phyloP scores from a whole-genome alignment of 2,329 filamentous ascomycete genomes.

The Cercospora canescens region DNA sequence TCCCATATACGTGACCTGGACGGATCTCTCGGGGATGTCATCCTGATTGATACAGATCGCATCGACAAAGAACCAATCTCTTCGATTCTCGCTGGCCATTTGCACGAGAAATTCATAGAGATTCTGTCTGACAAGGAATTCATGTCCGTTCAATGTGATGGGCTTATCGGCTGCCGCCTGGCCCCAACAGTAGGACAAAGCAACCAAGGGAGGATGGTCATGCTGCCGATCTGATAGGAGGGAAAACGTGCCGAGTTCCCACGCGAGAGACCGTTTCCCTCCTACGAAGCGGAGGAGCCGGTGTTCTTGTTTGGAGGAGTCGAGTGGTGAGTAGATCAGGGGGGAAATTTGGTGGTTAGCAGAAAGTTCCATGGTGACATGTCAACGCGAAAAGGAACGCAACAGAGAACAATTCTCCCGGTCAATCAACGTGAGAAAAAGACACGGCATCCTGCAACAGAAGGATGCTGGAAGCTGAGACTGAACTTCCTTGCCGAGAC shows the following conservation, averaged over 20 bases:
- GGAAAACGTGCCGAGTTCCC: constrained; percentile 7
- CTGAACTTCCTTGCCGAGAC: background rate
- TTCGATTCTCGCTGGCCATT: constrained; percentile 5
- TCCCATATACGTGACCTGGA: constrained; percentile 23
- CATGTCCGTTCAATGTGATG: constrained; percentile 10
- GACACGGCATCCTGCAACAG: background rate
- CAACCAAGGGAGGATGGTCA: constrained; percentile 16
- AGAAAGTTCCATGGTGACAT: background rate
- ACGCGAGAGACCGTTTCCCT: constrained; percentile 4
- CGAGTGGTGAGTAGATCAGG: background rate
- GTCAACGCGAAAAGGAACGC: background rate
- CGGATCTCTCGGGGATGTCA: constrained; percentile 17
- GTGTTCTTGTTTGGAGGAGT: constrained; percentile 1
- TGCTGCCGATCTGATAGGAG: background rate
- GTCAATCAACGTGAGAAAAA: background rate
- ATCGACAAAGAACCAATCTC: constrained; percentile 19
- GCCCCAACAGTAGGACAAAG: constrained; percentile 19
- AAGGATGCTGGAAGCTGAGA: background rate
- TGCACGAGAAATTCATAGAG: constrained; percentile 8
- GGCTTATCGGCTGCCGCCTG: background rate
- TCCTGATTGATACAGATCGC: constrained; percentile 23
- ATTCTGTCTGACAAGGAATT: constrained; percentile 9
- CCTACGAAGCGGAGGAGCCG: constrained; percentile 8
- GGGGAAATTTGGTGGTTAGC: constrained; percentile 1
- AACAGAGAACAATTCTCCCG: background rate